Percentiles rank a stretch among this genome's conserved stretches.
Evolutionary conservation across 768 basidiomycete species (phyloP).

Genomic region (Mycena rosella): DNA sequence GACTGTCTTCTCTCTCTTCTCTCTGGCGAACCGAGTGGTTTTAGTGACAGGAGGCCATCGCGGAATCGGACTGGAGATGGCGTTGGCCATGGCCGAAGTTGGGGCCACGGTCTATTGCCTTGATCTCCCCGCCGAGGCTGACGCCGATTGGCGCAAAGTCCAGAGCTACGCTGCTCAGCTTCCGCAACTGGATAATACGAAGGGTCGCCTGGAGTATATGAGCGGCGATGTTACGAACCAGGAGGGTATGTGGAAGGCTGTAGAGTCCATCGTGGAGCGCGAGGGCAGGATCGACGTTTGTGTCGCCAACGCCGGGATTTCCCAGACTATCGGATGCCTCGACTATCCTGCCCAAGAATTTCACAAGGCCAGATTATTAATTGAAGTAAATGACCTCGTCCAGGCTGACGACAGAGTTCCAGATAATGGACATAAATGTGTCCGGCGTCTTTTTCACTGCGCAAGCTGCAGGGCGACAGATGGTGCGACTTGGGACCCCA

Average conservation of each 20-base stretch:
- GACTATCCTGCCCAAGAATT: slow-evolving; percentile 76
- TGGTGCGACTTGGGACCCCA: slow-evolving; percentile 58
- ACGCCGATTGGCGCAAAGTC: slow-evolving; percentile 62
- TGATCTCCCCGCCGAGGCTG: slow-evolving; percentile 66
- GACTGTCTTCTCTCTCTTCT: slow-evolving; percentile 69
- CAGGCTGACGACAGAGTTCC: slow-evolving; percentile 36
- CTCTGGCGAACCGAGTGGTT: slow-evolving; percentile 67
- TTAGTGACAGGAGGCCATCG: slow-evolving; percentile 75
- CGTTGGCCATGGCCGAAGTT: slow-evolving; percentile 73
- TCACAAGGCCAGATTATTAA: slow-evolving; percentile 58
- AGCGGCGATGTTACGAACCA: slow-evolving; percentile 75
- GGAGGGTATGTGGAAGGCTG: slow-evolving; percentile 65
- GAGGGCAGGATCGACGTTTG: slow-evolving; percentile 82
- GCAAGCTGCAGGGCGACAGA: slow-evolving; percentile 69
- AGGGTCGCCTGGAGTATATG: slow-evolving; percentile 66
- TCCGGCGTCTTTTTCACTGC: slow-evolving; percentile 68
- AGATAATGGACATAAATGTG: slow-evolving; percentile 67
- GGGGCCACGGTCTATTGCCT: slow-evolving; percentile 73
- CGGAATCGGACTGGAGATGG: slow-evolving; percentile 86
- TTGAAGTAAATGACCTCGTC: background rate
- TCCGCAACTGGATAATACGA: background rate
- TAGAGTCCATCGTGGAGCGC: slow-evolving; percentile 69
- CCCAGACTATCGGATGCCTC: slow-evolving; percentile 72
- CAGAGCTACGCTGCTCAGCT: slow-evolving; percentile 63
- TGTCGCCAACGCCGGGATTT: slow-evolving; percentile 83